phyloP scores from a whole-genome alignment of 2,329 filamentous ascomycete species.

The Pseudogymnoascus sp. region DNA sequence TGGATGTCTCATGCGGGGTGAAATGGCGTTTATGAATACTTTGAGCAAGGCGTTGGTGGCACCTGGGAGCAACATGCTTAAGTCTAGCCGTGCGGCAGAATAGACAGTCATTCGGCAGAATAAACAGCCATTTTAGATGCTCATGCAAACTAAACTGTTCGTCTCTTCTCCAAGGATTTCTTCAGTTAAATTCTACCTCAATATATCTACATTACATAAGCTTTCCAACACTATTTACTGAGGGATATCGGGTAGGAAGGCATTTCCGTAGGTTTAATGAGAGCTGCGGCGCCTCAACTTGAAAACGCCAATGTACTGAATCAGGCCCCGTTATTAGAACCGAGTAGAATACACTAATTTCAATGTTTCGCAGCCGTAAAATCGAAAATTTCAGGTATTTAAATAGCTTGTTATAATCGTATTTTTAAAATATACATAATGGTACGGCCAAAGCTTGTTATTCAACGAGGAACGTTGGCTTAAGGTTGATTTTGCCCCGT shows the following conservation, averaged over 20 bases:
- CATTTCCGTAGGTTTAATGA: neutral
- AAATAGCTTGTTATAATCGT: neutral
- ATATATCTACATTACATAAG: neutral
- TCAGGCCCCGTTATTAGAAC: too few relatives aligned
- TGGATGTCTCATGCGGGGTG: neutral
- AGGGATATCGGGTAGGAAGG: neutral
- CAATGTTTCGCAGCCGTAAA: neutral
- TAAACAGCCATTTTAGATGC: neutral
- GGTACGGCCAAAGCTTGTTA: neutral
- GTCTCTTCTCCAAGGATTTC: neutral
- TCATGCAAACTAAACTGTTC: neutral
- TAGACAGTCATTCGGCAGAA: neutral
- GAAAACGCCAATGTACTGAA: neutral
- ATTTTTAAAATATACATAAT: neutral
- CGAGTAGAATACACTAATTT: neutral
- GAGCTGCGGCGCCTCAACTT: neutral
- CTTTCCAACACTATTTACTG: neutral
- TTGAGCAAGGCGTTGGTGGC: conserved; percentile 7
- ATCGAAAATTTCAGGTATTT: neutral
- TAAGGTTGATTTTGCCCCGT: neutral
- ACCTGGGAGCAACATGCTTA: conserved; percentile 2
- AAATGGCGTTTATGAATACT: neutral
- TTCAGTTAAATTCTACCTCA: neutral
- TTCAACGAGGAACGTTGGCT: neutral
- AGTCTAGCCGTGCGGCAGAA: neutral